These are phyloP conservation scores for Chaetomium strumarium DNA, from an alignment of 2,329 filamentous ascomycete species.

Conservation along the genomic window DNA sequence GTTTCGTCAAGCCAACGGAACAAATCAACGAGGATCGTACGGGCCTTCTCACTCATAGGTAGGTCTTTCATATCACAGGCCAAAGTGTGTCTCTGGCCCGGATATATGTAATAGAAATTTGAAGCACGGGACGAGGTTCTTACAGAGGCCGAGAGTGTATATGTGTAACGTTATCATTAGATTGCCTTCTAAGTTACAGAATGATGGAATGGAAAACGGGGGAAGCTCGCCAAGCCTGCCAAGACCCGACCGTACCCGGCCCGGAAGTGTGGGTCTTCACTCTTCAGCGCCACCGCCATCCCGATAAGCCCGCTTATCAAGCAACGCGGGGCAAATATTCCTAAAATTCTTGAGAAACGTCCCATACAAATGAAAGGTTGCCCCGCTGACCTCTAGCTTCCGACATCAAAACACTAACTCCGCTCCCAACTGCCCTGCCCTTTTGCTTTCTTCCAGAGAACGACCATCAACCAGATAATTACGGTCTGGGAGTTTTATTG, in stretches of 20 bases:
- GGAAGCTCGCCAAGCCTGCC: not conserved
- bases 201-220: not conserved
- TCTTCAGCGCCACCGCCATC: not conserved
- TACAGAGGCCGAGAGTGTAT: too few species aligned
- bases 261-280: not conserved
- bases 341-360: slow-evolving; percentile 20
- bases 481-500: not conserved
- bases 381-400: slow-evolving; percentile 16
- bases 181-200: too few species aligned
- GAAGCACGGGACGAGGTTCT: too few species aligned
- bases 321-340: slow-evolving; percentile 24
- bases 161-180: too few species aligned
- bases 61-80: too few species aligned
- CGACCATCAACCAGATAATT: too few species aligned
- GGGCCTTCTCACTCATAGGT: too few species aligned
- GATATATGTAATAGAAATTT: too few species aligned
- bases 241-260: not conserved
- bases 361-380: slow-evolving; percentile 1
- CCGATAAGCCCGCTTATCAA: slow-evolving; percentile 27
- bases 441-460: too few species aligned
- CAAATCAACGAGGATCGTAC: too few species aligned
- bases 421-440: not conserved
- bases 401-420: not conserved
- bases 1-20: too few species aligned
- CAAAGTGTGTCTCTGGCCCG: too few species aligned